Evolutionary conservation across 2,329 filamentous ascomycete genomes (phyloP).

Genomic region (Cladosporium sp.): DNA sequence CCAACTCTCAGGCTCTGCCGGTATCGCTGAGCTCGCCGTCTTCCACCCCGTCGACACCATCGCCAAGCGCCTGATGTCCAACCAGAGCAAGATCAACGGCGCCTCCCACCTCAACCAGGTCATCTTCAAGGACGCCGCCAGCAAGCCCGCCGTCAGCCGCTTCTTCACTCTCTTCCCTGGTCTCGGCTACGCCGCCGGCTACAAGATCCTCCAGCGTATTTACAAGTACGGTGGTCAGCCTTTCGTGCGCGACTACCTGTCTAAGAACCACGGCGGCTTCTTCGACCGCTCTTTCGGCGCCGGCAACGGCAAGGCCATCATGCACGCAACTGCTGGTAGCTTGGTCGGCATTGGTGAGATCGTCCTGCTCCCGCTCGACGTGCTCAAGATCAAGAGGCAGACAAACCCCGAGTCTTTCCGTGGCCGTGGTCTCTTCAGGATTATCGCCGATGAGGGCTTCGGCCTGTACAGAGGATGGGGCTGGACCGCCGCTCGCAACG

Average conservation of each 20-base stretch:
- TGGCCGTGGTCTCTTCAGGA: slow-evolving; percentile 83
- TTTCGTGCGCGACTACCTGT: slow-evolving; percentile 85
- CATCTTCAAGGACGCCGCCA: slow-evolving; percentile 87
- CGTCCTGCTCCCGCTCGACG: slow-evolving; percentile 87
- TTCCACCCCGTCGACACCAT: slow-evolving; percentile 98
- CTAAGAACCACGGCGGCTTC: slow-evolving; percentile 69
- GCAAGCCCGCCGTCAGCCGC: slow-evolving; percentile 65
- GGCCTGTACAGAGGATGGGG: slow-evolving; percentile 93
- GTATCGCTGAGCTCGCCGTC: slow-evolving; percentile 86
- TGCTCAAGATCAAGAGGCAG: slow-evolving; percentile 99
- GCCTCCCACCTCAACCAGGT: slow-evolving; percentile 73
- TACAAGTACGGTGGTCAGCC: slow-evolving; percentile 99
- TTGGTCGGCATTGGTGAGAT: slow-evolving; percentile 97
- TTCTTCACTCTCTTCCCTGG: slow-evolving; percentile 96
- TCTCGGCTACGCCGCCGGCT: slow-evolving; percentile 93
- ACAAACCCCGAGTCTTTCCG: slow-evolving; percentile 98
- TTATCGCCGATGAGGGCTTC: slow-evolving; percentile 90
- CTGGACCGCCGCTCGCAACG: slow-evolving; percentile 96
- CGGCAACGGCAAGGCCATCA: slow-evolving; percentile 95
- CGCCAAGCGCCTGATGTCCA: slow-evolving; percentile 98
- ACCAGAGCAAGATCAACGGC: slow-evolving; percentile 69
- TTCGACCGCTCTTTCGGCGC: slow-evolving; percentile 92
- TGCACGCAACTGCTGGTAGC: slow-evolving; percentile 94
- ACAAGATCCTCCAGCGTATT: slow-evolving; percentile 95
- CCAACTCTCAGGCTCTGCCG: slow-evolving; percentile 66